Conservation (phyloP, 2,329 filamentous ascomycete species). For the Aspergillus sp. region DNA sequence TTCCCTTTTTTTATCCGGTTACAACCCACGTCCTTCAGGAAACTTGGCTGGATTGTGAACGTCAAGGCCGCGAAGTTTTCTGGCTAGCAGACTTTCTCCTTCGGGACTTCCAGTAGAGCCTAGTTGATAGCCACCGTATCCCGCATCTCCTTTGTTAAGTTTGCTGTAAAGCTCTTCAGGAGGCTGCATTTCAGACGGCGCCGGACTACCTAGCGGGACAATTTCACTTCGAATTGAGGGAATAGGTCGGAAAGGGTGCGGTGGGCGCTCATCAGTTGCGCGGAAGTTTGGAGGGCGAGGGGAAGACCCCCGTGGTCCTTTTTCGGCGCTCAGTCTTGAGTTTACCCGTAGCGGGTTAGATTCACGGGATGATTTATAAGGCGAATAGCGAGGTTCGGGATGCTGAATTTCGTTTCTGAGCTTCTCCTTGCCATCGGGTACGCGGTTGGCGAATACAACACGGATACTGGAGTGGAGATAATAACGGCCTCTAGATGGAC, state of each 20-base stretch:
- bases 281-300: neutral
- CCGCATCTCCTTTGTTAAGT: constrained; percentile 63
- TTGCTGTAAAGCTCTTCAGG: constrained; percentile 60
- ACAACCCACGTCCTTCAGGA: neutral
- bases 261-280: constrained; percentile 2
- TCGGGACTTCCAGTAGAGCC: constrained; percentile 39
- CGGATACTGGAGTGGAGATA: constrained; percentile 90
- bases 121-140: constrained; percentile 61
- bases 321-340: constrained; percentile 58
- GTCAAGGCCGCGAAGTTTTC: constrained; percentile 64
- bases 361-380: constrained; percentile 69
- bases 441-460: constrained; percentile 94
- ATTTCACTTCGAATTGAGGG: constrained; percentile 16
- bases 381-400: constrained; percentile 81
- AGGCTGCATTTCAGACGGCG: constrained; percentile 27
- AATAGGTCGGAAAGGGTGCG: constrained; percentile 20
- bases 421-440: constrained; percentile 92
- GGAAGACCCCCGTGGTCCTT: constrained; percentile 53
- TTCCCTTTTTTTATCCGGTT: neutral
- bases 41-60: constrained; percentile 34
- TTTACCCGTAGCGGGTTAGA: constrained; percentile 41
- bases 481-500: constrained; percentile 75
- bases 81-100: constrained; percentile 70
- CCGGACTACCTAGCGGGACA: constrained; percentile 25
- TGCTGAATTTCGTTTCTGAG: constrained; percentile 85